phyloP scores from a whole-genome alignment of 164 flowering plant species.

The Vitis rotundifolia region DNA sequence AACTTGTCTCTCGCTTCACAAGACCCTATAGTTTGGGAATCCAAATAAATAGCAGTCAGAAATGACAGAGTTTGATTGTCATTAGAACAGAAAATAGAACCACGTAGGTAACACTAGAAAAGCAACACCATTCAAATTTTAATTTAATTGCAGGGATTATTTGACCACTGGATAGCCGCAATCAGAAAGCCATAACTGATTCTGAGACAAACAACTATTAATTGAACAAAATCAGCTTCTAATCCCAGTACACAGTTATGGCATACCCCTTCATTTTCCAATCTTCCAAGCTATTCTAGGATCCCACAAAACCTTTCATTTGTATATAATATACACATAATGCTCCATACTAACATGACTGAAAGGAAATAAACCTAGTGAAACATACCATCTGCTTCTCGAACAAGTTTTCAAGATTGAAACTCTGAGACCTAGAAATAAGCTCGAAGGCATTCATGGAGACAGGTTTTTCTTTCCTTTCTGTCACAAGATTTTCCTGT shows the following conservation, averaged over 20 bases:
- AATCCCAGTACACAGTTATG: too few relatives aligned
- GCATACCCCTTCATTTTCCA: too few relatives aligned
- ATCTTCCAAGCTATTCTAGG: too few relatives aligned
- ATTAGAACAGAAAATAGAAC: not conserved
- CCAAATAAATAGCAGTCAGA: not conserved
- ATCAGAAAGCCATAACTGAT: too few relatives aligned
- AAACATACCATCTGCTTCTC: conserved; percentile 61
- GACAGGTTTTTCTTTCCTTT: conserved; percentile 80
- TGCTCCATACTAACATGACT: not conserved
- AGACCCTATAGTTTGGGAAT: conserved; percentile 41
- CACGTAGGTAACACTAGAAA: not conserved
- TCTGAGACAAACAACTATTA: too few relatives aligned
- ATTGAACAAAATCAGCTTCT: too few relatives aligned
- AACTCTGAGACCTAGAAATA: conserved; percentile 72
- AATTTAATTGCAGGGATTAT: too few relatives aligned
- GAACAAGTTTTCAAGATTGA: conserved; percentile 83
- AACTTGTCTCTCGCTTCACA: conserved; percentile 81
- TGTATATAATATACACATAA: too few relatives aligned
- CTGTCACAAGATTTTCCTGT: conserved; percentile 83
- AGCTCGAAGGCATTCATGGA: conserved; percentile 97
- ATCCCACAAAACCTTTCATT: too few relatives aligned
- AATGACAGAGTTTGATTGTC: not conserved
- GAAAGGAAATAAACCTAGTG: not conserved
- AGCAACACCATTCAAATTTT: too few relatives aligned
- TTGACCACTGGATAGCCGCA: too few relatives aligned